A percentile compares a stretch with the other conserved stretches of the same genome.
These are phyloP conservation scores for Aeminium ludgeri DNA, from an alignment of 495 filamentous ascomycete genomes.

Conservation along the genomic window DNA sequence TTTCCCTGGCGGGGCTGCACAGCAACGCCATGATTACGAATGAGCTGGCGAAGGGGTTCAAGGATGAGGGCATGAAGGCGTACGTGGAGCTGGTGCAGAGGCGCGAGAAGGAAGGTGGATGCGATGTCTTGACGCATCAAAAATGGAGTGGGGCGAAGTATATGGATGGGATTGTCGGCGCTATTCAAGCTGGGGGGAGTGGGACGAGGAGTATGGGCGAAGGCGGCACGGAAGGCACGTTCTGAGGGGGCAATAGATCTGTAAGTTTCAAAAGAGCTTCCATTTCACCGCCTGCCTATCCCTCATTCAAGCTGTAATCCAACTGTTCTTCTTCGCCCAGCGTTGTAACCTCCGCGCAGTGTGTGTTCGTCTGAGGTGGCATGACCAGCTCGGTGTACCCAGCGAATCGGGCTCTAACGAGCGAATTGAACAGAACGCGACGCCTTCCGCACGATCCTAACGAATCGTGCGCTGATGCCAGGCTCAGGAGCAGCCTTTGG, in stretches of 20 bases:
- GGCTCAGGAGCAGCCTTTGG: no score
- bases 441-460: no score
- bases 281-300: no score
- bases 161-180: slow-evolving; percentile 82
- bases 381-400: no score
- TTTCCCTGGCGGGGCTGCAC: slow-evolving; percentile 82
- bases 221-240: slow-evolving; percentile 30
- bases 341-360: no score
- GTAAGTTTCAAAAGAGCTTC: no score
- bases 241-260: not conserved
- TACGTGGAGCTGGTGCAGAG: slow-evolving; percentile 83
- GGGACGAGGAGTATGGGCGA: slow-evolving; percentile 30
- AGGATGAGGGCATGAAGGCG: slow-evolving; percentile 81
- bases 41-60: slow-evolving; percentile 69
- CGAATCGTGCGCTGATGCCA: no score
- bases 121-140: slow-evolving; percentile 93
- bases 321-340: no score
- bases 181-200: slow-evolving; percentile 74
- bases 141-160: slow-evolving; percentile 93
- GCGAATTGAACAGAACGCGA: no score
- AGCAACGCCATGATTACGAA: slow-evolving; percentile 72
- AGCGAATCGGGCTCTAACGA: no score
- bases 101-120: slow-evolving; percentile 79
- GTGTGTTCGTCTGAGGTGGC: no score
- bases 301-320: no score